A percentile compares a stretch with the other conserved stretches of the same genome.
Evolutionary conservation across 345 rosid species (phyloP).

Genomic region (Lenwebbia sp.): DNA sequence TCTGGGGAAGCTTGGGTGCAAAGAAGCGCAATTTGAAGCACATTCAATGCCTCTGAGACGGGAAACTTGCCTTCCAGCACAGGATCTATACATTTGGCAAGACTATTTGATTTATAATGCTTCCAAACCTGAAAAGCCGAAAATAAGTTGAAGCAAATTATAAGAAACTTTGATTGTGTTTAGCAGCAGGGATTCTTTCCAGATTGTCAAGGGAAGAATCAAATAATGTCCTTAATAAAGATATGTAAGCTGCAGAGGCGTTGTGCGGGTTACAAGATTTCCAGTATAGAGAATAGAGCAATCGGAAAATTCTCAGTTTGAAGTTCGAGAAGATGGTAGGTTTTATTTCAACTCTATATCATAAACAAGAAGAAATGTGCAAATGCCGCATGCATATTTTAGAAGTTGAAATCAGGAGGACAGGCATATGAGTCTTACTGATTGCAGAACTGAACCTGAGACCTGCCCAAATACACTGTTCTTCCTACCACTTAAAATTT

Average conservation of each 20-base stretch:
- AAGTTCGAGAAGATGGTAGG: not conserved
- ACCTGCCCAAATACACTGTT: not conserved
- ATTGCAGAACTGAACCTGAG: not conserved
- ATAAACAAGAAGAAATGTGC: not conserved
- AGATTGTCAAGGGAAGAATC: not conserved
- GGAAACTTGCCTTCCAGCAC: not conserved
- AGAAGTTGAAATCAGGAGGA: not conserved
- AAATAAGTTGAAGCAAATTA: not conserved
- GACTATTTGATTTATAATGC: not conserved
- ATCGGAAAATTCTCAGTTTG: not conserved
- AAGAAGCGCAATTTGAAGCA: slow-evolving; percentile 7
- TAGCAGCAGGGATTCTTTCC: not conserved
- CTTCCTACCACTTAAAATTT: slow-evolving; percentile 5
- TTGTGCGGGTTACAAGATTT: not conserved
- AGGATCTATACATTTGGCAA: slow-evolving; percentile 1
- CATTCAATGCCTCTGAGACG: not conserved
- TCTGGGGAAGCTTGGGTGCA: slow-evolving; percentile 11
- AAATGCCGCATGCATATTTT: not conserved
- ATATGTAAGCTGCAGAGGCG: not conserved
- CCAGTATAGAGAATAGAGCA: not conserved
- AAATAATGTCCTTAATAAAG: not conserved
- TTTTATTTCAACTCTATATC: not conserved
- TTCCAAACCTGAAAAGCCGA: slow-evolving; percentile 1
- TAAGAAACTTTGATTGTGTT: not conserved
- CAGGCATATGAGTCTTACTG: not conserved